Conservation (phyloP, 1,284 basidiomycete species). For the Ustilago xerochloae region DNA sequence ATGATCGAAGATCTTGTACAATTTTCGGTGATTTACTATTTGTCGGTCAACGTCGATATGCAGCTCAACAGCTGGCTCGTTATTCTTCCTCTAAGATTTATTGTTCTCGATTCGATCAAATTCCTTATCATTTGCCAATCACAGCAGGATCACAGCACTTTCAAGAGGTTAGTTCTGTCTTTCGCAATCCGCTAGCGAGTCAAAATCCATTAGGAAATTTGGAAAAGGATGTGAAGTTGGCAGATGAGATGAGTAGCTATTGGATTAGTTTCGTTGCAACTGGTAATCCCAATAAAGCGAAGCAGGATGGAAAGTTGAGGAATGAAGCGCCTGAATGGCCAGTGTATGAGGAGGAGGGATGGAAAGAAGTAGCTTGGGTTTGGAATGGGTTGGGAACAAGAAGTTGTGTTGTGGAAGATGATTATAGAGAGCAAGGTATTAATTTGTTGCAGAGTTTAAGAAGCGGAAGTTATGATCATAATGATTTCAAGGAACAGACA, state of each 20-base stretch:
- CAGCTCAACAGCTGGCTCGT: slow-evolving; percentile 1
- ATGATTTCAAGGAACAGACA: not conserved
- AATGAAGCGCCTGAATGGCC: slow-evolving; percentile 37
- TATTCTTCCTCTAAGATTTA: slow-evolving; percentile 27
- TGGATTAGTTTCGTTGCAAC: slow-evolving; percentile 56
- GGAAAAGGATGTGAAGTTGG: slow-evolving; percentile 37
- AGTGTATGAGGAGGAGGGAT: slow-evolving; percentile 19
- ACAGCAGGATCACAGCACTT: slow-evolving; percentile 41
- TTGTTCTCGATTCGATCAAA: slow-evolving; percentile 52
- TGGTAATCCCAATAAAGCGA: slow-evolving; percentile 48
- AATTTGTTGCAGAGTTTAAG: slow-evolving; percentile 27
- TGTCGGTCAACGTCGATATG: slow-evolving; percentile 23
- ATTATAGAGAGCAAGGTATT: slow-evolving; percentile 18
- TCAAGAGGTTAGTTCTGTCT: slow-evolving; percentile 53
- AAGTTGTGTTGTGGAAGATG: slow-evolving; percentile 10
- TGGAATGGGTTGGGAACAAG: slow-evolving; percentile 16
- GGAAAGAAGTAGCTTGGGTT: slow-evolving; percentile 8
- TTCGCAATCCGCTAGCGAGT: slow-evolving; percentile 48
- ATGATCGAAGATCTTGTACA: slow-evolving; percentile 29
- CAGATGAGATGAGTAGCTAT: slow-evolving; percentile 51
- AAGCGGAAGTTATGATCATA: slow-evolving; percentile 8
- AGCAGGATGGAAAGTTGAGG: not conserved
- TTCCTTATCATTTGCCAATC: slow-evolving; percentile 39
- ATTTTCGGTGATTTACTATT: slow-evolving; percentile 35
- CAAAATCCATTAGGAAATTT: slow-evolving; percentile 50